Evolutionary conservation across 2,329 filamentous ascomycete species (phyloP).

Genomic region (Aspergillus spinulosporus): DNA sequence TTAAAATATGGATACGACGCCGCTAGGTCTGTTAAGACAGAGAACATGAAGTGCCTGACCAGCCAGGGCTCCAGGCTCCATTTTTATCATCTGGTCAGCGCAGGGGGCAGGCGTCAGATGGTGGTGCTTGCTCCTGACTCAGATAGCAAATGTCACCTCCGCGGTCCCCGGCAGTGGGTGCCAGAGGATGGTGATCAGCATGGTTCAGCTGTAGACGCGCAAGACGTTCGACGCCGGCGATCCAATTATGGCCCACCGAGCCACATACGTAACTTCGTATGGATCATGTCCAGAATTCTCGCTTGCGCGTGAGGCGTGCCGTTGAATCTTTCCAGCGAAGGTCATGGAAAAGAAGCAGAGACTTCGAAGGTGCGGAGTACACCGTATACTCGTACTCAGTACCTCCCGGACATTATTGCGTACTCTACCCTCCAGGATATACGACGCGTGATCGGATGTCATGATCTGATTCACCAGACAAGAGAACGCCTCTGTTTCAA

Average conservation of each 20-base stretch:
- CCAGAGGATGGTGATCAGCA: constrained; percentile 3
- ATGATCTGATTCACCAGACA: too few species aligned
- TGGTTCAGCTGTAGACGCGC: constrained; percentile 10
- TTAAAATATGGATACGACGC: background rate
- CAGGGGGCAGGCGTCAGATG: background rate
- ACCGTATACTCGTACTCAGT: too few species aligned
- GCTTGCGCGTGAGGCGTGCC: background rate
- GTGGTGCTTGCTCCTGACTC: too few species aligned
- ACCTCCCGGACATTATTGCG: too few species aligned
- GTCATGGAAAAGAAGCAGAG: background rate
- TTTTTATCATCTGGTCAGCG: background rate
- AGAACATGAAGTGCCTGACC: background rate
- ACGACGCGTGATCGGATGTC: background rate
- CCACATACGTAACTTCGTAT: constrained; percentile 9
- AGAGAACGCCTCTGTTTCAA: background rate
- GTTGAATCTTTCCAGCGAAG: background rate
- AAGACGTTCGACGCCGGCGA: constrained; percentile 1
- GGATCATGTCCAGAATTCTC: background rate
- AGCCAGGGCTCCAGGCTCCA: background rate
- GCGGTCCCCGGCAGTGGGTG: background rate
- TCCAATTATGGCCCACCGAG: constrained; percentile 3
- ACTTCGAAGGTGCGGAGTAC: background rate
- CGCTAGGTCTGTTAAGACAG: background rate
- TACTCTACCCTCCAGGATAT: background rate
- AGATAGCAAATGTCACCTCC: background rate